Base-by-base conservation (phyloP, 164 flowering plant species). In the Chimonanthus salicifolius region DNA sequence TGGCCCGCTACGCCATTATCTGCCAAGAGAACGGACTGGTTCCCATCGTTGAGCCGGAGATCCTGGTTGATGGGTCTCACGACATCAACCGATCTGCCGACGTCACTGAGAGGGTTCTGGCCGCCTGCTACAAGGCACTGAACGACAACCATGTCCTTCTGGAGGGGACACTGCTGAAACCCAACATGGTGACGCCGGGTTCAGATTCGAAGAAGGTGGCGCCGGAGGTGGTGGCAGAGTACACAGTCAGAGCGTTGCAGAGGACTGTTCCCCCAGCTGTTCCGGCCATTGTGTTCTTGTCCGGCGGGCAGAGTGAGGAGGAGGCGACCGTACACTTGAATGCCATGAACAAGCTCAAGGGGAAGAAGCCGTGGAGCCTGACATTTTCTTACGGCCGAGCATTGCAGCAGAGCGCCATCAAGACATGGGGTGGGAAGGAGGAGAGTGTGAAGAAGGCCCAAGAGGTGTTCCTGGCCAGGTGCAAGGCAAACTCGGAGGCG, bases 1-100 rank as follows among this genome's bases (percentile, higher is more conserved):
- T 86, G 67, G 89, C 89, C n/a, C 82, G 86, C 5, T 86, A 84
- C 67, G 87, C 89, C 76, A 84, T 86, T 67, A 84, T 86, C 69
- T 86, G 89, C 87, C 87, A 84, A 74, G 86, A 86, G 77, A 84
- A 84, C 58, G 87, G 86, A 0, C 63, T 86, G 68, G 88, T 86
- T 5, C 89, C 89, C 4, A 86, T 86, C 64, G 89, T 86, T 9
- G 89, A 86, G 77, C 89, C 89, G 0, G 89, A 86, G 79, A 80
- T 86, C 71, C 80, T 86, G 33, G 85, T 86, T 2, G 89, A 86
- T 67, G 89, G 89, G 0, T 21, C 86, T 58, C 89, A 84, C 44
- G 80, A 80, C 80, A 85, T 85, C 47, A 67, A 82, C 44, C 78
- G 73, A 6, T 86, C 86, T 60, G 88, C 87, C 0, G 85, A 82